Evolutionary conservation across 1,284 basidiomycete genomes (phyloP).

Genomic region (Marasmius sp.): DNA sequence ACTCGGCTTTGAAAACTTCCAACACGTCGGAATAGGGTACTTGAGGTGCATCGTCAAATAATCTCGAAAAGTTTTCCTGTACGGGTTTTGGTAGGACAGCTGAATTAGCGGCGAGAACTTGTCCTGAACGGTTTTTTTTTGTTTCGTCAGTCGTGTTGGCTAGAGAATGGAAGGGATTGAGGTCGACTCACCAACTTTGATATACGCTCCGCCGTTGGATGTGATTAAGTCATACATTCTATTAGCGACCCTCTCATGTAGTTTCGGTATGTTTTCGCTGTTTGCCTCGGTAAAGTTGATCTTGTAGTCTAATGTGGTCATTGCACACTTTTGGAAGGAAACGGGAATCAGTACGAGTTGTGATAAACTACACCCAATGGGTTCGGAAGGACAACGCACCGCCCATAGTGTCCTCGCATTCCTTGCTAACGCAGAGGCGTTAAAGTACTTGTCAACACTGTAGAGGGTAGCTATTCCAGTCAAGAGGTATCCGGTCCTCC

Average conservation of each 20-base stretch:
- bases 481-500: slow-evolving; percentile 36
- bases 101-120: slow-evolving; percentile 82
- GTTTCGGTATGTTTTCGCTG: slow-evolving; percentile 67
- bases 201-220: slow-evolving; percentile 83
- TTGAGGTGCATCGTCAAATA: slow-evolving; percentile 87
- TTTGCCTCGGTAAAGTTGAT: slow-evolving; percentile 74
- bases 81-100: slow-evolving; percentile 81
- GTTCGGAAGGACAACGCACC: slow-evolving; percentile 33
- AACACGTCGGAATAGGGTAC: slow-evolving; percentile 72
- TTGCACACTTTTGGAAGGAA: slow-evolving; percentile 44
- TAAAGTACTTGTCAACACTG: slow-evolving; percentile 54
- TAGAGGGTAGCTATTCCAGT: slow-evolving; percentile 47
- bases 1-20: slow-evolving; percentile 72
- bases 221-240: slow-evolving; percentile 75
- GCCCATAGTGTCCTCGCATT: slow-evolving; percentile 70
- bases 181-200: slow-evolving; percentile 73
- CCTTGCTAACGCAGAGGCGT: slow-evolving; percentile 66
- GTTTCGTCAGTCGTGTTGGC: not conserved
- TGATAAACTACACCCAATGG: not conserved
- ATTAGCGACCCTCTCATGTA: slow-evolving; percentile 83
- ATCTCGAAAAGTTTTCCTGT: slow-evolving; percentile 75
- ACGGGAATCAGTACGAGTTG: not conserved
- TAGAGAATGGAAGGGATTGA: not conserved
- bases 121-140: slow-evolving; percentile 37
- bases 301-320: slow-evolving; percentile 80